Evolutionary conservation across 2,329 filamentous ascomycete species (phyloP), one percentile per base, ranked within the genome.

Genomic region (Pseudopithomyces maydicus): DNA sequence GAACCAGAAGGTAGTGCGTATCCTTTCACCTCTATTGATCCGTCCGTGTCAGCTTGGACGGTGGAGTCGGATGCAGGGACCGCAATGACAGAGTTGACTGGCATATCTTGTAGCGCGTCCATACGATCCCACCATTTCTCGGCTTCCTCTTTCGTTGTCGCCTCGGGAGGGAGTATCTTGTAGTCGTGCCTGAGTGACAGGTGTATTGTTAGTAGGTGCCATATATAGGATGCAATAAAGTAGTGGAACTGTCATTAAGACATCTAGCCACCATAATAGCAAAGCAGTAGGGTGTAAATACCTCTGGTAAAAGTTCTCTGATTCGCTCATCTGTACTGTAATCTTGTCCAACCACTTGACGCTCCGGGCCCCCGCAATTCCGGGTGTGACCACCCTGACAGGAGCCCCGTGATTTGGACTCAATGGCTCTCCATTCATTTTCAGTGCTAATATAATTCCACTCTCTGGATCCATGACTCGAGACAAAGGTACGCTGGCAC

Each of bases 301-400:
- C 45, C 82, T 80, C 71, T 85, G 83, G 65, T 87, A 87, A 68
- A 82, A 80, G 61, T 84, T 86, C 4, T 73, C 70, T 20, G 79
- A 83, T 62, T 86, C 83, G 46, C 74, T 59, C 48, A 74, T 70
- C 58, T 83, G 81, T 2, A 86, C 77, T 2, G 78, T 82, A 56
- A 86, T 81, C 10, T 73, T 73, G 59, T 84, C 82, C 3, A 85
- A 75, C 82, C 84, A 85, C 70, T 85, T 85, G 6, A 85, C 83
- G 65, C 79, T 81, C 41, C 82, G 73, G 14, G 81, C 83, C 12
- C 83, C 83, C 6, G 80, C 79, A 26, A 85, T 79, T 2, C 82
- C 83, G 1, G 83, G 83, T 2, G 82, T 78, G 32, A 85, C 76
- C 0, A 81, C 72, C 2, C 83, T 78, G 20, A 85, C 78, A 2